Conservation (phyloP, 768 basidiomycete genomes). For the Filobasidium wieringae region DNA sequence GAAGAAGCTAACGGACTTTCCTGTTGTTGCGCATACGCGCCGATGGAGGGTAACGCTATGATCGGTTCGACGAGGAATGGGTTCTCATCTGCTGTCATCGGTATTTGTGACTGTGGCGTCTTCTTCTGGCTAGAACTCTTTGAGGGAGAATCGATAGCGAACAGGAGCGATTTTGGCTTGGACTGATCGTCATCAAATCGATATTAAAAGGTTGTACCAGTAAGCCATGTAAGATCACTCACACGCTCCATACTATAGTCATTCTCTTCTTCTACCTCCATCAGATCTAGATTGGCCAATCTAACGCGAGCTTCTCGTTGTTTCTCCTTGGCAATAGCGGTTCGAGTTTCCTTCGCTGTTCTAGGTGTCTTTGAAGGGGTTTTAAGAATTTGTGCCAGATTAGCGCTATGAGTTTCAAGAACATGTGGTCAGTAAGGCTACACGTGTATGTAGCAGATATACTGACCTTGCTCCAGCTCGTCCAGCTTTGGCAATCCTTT, state of each 20-base stretch:
- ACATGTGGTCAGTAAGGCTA: not conserved
- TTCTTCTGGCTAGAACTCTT: not conserved
- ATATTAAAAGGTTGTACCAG: no score
- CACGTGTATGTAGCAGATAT: not conserved
- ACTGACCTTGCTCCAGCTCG: slow-evolving; percentile 5
- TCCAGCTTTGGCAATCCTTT: slow-evolving; percentile 13
- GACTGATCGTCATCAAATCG: no score
- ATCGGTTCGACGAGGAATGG: no score
- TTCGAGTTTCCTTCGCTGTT: slow-evolving; percentile 35
- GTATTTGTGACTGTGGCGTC: no score
- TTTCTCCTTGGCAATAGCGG: slow-evolving; percentile 25
- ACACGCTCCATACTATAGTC: no score
- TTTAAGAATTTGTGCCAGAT: slow-evolving; percentile 29
- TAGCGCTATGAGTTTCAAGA: not conserved
- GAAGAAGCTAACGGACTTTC: no score
- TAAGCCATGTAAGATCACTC: no score
- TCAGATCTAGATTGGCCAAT: slow-evolving; percentile 12
- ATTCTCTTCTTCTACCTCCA: not conserved
- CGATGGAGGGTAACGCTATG: no score
- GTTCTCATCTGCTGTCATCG: no score
- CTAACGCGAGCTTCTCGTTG: slow-evolving; percentile 25
- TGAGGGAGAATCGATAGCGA: not conserved
- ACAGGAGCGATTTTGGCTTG: not conserved
- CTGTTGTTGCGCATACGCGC: no score
- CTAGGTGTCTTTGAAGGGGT: slow-evolving; percentile 25